phyloP scores from a whole-genome alignment of 331 rosid genomes.

The Cydonia oblonga region DNA sequence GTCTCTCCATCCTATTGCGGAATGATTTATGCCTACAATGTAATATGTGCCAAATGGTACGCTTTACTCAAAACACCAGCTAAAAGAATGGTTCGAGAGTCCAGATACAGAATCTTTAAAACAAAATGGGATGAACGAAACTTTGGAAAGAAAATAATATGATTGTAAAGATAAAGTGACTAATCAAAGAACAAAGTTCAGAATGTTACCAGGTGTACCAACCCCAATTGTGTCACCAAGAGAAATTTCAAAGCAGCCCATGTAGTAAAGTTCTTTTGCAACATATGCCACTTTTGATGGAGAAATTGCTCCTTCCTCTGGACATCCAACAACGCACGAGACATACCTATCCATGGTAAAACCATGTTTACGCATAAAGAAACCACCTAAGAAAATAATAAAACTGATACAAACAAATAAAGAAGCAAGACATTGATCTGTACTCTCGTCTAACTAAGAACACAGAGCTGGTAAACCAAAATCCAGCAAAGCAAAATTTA shows the following conservation, averaged over 20 bases:
- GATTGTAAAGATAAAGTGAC: no score
- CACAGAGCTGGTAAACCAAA: neutral
- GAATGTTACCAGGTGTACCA: constrained; percentile 63
- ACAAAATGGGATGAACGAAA: neutral
- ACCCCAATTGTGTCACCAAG: constrained; percentile 91
- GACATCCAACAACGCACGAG: constrained; percentile 85
- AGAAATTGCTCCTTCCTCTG: constrained; percentile 65
- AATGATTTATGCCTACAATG: neutral
- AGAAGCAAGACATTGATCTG: neutral
- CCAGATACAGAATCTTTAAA: neutral
- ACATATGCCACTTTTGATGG: constrained; percentile 78
- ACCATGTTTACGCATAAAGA: constrained; percentile 6
- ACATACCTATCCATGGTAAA: constrained; percentile 53
- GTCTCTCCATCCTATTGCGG: neutral
- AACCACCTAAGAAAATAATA: neutral
- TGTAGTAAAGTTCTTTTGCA: constrained; percentile 68
- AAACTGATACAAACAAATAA: neutral
- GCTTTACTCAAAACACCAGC: neutral
- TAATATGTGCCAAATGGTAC: neutral
- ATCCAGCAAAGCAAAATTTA: neutral
- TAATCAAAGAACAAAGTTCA: neutral
- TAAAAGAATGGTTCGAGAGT: neutral
- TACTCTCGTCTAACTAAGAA: neutral
- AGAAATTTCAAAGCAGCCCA: constrained; percentile 94
- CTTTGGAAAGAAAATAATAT: neutral